Evolutionary conservation across 139 green algal genomes (phyloP).

Genomic region (Haematococcus lacustris): DNA sequence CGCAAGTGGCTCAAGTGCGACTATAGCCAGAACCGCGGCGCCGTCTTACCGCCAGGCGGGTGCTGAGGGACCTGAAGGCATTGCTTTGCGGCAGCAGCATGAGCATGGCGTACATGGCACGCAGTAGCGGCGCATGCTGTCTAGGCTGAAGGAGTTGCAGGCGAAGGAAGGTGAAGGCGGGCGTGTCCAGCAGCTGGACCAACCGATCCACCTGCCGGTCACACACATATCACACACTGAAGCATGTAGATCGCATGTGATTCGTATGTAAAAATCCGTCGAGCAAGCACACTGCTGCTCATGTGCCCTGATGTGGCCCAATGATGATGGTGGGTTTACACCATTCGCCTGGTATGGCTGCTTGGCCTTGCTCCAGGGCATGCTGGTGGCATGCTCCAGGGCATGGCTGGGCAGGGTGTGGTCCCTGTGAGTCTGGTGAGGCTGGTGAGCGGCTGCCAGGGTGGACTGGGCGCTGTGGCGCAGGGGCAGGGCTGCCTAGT

Average conservation of each 20-base stretch:
- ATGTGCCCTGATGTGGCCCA: too few species aligned
- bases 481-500: too few species aligned
- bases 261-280: too few species aligned
- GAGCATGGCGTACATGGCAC: conserved; percentile 81
- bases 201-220: conserved; percentile 70
- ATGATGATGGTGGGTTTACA: too few species aligned
- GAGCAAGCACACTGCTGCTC: too few species aligned
- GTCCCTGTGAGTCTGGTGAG: too few species aligned
- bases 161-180: conserved; percentile 85
- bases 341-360: too few species aligned
- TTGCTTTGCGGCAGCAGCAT: conserved; percentile 91
- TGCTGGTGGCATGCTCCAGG: too few species aligned
- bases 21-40: neutral
- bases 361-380: too few species aligned
- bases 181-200: conserved; percentile 86
- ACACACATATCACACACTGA: neutral
- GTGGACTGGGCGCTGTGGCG: too few species aligned
- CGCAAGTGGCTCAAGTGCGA: neutral
- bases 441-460: too few species aligned
- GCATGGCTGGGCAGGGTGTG: too few species aligned
- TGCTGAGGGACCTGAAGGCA: conserved; percentile 75
- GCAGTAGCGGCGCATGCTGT: conserved; percentile 59
- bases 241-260: neutral
- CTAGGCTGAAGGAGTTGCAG: conserved; percentile 82
- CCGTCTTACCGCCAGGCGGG: conserved; percentile 42